Conservation (phyloP, 192 early-diverging fungal genomes). For the Podila epicladia region DNA sequence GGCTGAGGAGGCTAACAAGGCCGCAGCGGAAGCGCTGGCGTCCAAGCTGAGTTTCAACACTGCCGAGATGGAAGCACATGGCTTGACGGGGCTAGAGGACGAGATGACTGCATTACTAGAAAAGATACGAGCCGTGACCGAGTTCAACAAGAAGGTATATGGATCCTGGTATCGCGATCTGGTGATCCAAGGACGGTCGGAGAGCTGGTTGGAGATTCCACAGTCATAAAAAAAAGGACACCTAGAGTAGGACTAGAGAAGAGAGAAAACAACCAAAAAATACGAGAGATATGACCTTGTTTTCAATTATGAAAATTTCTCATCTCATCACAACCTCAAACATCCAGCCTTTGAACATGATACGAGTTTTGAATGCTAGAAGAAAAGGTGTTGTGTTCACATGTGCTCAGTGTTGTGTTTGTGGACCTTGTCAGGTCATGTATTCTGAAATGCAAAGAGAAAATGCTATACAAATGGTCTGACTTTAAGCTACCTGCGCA, state of each 20-base stretch:
- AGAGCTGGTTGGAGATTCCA: constrained; percentile 34
- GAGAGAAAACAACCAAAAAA: not conserved
- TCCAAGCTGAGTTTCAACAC: constrained; percentile 46
- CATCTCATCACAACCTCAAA: no score
- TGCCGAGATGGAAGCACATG: constrained; percentile 49
- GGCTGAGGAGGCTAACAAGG: constrained; percentile 42
- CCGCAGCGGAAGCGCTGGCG: constrained; percentile 38
- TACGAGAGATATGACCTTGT: no score
- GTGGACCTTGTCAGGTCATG: no score
- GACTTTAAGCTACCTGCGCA: not conserved
- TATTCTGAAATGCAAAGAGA: not conserved
- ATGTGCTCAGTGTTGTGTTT: no score
- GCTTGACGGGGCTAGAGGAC: constrained; percentile 45
- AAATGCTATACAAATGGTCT: not conserved
- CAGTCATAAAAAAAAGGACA: not conserved
- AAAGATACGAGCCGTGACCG: constrained; percentile 40
- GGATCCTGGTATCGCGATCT: constrained; percentile 47
- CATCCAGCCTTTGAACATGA: no score
- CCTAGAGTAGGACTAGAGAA: not conserved
- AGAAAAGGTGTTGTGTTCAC: no score
- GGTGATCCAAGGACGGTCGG: constrained; percentile 38
- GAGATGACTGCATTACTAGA: constrained; percentile 50
- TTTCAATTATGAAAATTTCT: no score
- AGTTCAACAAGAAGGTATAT: constrained; percentile 52
- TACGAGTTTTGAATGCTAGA: no score